Evolutionary conservation across 1,284 basidiomycete species (phyloP).

Genomic region (Cryptococcus sp.): DNA sequence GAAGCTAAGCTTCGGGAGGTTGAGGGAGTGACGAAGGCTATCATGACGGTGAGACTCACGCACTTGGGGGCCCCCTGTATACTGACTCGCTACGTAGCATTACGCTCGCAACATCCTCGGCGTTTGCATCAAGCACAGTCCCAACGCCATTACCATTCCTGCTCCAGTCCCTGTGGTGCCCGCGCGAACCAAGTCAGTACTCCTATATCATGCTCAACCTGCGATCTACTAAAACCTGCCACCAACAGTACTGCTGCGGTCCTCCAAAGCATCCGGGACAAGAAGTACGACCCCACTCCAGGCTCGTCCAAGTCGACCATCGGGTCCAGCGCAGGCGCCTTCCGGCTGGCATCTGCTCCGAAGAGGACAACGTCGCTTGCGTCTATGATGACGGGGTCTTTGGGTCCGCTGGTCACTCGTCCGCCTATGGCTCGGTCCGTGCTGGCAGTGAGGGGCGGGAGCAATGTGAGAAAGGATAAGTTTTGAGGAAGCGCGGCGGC

Average conservation of each 20-base stretch:
- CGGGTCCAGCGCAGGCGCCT: background rate
- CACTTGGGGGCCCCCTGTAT: no score
- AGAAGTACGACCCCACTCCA: background rate
- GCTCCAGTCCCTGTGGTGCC: no score
- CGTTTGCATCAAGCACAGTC: conserved; percentile 12
- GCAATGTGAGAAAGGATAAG: conserved; percentile 3
- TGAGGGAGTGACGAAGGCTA: conserved; percentile 29
- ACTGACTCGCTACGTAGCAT: conserved; percentile 1
- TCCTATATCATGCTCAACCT: background rate
- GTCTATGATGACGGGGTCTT: background rate
- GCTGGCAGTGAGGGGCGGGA: background rate
- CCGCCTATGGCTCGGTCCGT: background rate
- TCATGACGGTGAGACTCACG: conserved; percentile 8
- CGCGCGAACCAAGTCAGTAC: background rate
- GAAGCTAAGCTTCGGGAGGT: conserved; percentile 20
- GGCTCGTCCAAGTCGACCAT: background rate
- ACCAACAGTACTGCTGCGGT: background rate
- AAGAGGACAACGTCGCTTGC: conserved; percentile 8
- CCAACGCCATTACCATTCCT: background rate
- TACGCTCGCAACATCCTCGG: conserved; percentile 13
- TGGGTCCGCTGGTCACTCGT: background rate
- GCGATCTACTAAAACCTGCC: conserved; percentile 1
- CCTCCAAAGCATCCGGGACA: background rate
- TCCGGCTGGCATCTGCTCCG: background rate
- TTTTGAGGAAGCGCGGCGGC: background rate